These are phyloP conservation scores for Termitomyces sp. DNA, from an alignment of 768 basidiomycete genomes.

Conservation along the genomic window DNA sequence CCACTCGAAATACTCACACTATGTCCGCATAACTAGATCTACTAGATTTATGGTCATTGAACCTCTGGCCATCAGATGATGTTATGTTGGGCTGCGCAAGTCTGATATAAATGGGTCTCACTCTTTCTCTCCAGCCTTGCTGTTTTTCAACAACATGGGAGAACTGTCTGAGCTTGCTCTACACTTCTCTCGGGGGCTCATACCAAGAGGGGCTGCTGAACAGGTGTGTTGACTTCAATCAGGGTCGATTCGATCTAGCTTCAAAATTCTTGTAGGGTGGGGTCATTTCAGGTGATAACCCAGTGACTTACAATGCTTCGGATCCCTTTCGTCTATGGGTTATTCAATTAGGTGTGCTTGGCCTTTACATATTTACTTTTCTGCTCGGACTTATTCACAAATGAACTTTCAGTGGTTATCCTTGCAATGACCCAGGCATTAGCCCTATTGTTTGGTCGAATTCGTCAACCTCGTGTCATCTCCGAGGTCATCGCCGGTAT, in stretches of 20 bases:
- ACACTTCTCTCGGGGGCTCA: slow-evolving; percentile 23
- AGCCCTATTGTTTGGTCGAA: slow-evolving; percentile 53
- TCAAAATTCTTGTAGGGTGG: slow-evolving; percentile 50
- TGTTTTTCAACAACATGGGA: slow-evolving; percentile 35
- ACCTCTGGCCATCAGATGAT: not conserved
- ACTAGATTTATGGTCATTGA: not conserved
- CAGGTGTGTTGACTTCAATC: slow-evolving; percentile 29
- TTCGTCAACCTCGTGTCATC: slow-evolving; percentile 78
- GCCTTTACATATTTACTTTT: not conserved
- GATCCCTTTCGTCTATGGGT: slow-evolving; percentile 79
- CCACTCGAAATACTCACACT: not conserved
- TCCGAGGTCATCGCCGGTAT: slow-evolving; percentile 81
- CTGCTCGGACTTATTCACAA: slow-evolving; percentile 16
- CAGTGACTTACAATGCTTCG: slow-evolving; percentile 47
- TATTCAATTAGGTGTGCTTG: slow-evolving; percentile 61
- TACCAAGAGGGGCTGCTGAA: slow-evolving; percentile 43
- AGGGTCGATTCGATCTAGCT: not conserved
- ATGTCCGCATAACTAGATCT: not conserved
- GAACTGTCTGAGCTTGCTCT: slow-evolving; percentile 34
- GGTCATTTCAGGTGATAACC: slow-evolving; percentile 71
- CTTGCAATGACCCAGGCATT: slow-evolving; percentile 74
- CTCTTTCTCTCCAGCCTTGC: not conserved
- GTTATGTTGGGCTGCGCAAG: not conserved
- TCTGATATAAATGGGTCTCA: not conserved
- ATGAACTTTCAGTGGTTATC: slow-evolving; percentile 57